These are phyloP conservation scores for Sporothrix luriei DNA, from an alignment of 2,329 filamentous ascomycete genomes.

Conservation along the genomic window DNA sequence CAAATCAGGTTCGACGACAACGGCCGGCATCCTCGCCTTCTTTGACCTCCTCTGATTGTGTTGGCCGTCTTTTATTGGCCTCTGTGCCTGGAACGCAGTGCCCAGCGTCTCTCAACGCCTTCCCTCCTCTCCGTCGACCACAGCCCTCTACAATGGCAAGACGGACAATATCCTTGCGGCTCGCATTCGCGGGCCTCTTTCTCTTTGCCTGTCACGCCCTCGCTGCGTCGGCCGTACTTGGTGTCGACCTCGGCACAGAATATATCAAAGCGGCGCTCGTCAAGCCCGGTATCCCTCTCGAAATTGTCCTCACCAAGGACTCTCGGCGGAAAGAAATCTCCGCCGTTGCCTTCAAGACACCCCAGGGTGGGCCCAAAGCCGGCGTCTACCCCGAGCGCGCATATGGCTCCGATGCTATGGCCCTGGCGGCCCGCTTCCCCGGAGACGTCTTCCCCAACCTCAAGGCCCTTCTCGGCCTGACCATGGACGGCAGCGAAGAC, in stretches of 20 bases:
- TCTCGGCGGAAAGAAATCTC: constrained; percentile 93
- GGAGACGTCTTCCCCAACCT: constrained; percentile 93
- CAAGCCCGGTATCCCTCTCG: constrained; percentile 94
- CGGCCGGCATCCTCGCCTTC: background rate
- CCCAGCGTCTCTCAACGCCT: background rate
- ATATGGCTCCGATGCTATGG: constrained; percentile 90
- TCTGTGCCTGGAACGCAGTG: background rate
- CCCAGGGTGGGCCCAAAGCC: constrained; percentile 63
- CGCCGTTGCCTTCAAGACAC: constrained; percentile 90
- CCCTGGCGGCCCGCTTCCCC: constrained; percentile 83
- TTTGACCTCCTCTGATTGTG: background rate
- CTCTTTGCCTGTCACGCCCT: constrained; percentile 54
- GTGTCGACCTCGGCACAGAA: constrained; percentile 91
- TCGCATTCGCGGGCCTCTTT: constrained; percentile 47
- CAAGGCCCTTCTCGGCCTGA: constrained; percentile 83
- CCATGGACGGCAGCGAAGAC: constrained; percentile 49
- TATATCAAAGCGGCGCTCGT: constrained; percentile 96
- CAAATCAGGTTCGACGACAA: background rate
- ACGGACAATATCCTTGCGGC: constrained; percentile 42
- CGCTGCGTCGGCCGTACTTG: constrained; percentile 73
- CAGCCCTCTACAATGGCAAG: constrained; percentile 44
- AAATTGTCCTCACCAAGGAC: constrained; percentile 97
- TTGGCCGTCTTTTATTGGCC: background rate
- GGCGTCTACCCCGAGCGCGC: constrained; percentile 80
- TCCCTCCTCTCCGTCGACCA: background rate